Percentiles rank a stretch among this genome's conserved stretches.
phyloP scores from a whole-genome alignment of 2,329 filamentous ascomycete species.

The Parafenestella ontariensis region DNA sequence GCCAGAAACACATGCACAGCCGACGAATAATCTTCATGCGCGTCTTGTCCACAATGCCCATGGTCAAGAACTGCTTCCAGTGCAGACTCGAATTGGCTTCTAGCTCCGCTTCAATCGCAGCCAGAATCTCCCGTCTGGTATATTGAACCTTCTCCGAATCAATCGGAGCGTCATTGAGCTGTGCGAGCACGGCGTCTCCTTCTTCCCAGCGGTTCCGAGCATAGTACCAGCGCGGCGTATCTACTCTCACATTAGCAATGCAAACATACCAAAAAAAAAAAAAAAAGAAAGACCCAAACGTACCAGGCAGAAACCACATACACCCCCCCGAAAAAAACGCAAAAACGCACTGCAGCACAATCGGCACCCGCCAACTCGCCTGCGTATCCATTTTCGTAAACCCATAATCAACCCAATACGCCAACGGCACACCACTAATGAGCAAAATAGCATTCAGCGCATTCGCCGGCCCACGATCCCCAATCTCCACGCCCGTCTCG shows the following conservation, averaged over 20 bases:
- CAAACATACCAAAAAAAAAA: not conserved
- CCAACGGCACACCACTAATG: conserved; percentile 9
- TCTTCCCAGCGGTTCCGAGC: conserved; percentile 19
- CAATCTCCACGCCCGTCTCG: conserved; percentile 10
- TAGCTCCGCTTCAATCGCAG: conserved; percentile 21
- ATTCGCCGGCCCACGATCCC: conserved; percentile 6
- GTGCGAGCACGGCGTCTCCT: conserved; percentile 17
- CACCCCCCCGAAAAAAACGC: conserved; percentile 14
- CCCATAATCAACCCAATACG: conserved; percentile 9
- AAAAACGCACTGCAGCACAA: conserved; percentile 16
- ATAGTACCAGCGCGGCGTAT: conserved; percentile 27
- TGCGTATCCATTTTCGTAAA: conserved; percentile 15
- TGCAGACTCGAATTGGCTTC: conserved; percentile 23
- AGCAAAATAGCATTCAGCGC: conserved; percentile 8
- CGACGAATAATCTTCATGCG: conserved; percentile 22
- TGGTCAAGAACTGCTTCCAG: conserved; percentile 23
- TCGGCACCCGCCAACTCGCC: conserved; percentile 15
- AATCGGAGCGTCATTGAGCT: conserved; percentile 15
- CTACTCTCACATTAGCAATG: not conserved
- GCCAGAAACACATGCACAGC: conserved; percentile 25
- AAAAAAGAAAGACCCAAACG: not conserved
- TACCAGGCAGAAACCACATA: conserved; percentile 19
- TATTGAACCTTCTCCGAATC: conserved; percentile 17
- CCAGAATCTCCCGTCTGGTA: conserved; percentile 16
- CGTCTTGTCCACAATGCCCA: conserved; percentile 17